Conservation (phyloP, 164 flowering plant species). For the Warburgia ugandensis region DNA sequence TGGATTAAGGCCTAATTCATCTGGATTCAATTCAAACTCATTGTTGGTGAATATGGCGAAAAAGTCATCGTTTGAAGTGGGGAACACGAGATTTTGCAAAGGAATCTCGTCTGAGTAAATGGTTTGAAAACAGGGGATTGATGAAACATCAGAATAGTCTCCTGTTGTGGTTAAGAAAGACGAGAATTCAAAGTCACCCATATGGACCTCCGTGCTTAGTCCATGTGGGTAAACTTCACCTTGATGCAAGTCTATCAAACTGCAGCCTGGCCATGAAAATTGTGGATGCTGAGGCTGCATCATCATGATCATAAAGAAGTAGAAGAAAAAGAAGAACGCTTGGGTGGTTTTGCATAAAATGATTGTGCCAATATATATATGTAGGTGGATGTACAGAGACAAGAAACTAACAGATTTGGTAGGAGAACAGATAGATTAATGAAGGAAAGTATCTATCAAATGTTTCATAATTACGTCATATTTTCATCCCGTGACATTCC, state of each 20-base stretch:
- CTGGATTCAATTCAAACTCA: constrained; percentile 5
- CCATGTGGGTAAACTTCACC: constrained; percentile 13
- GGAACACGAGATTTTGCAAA: background rate
- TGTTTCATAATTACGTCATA: no score
- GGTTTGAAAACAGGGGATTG: constrained; percentile 9
- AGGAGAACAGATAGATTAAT: no score
- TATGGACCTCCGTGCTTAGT: constrained; percentile 10
- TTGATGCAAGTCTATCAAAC: constrained; percentile 8
- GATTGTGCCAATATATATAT: background rate
- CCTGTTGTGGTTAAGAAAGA: constrained; percentile 19
- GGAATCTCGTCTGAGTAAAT: constrained; percentile 3
- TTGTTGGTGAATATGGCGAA: constrained; percentile 5
- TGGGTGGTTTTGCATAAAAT: background rate
- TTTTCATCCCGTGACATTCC: no score
- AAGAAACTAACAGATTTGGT: no score
- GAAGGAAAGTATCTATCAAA: no score
- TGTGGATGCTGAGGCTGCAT: constrained; percentile 22
- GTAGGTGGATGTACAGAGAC: no score
- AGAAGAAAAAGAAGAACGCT: background rate
- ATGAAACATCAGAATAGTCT: constrained; percentile 12
- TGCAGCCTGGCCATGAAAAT: constrained; percentile 22
- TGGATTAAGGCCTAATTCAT: constrained; percentile 10
- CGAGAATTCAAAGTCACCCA: constrained; percentile 18
- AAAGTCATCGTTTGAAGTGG: background rate
- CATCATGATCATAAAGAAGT: constrained; percentile 14